Evolutionary conservation across 139 green algal species (phyloP).

Genomic region (Chlorella vulgaris): DNA sequence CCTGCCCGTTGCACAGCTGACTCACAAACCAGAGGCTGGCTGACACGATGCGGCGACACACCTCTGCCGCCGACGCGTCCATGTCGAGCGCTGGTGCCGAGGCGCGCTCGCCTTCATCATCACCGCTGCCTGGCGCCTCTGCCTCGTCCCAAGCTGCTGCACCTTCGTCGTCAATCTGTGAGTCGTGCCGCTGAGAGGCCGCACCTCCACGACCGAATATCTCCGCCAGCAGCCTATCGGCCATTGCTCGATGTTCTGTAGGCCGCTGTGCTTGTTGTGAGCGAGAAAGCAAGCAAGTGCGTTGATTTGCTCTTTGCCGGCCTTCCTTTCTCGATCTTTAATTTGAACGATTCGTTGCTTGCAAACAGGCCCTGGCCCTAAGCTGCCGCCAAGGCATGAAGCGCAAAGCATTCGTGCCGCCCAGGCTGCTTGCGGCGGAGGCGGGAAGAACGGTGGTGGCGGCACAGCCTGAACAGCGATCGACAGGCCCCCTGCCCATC

Average conservation of each 20-base stretch:
- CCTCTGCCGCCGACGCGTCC: slow-evolving; percentile 19
- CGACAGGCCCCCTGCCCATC: neutral
- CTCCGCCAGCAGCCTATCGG: neutral
- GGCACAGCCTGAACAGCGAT: neutral
- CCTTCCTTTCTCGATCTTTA: neutral
- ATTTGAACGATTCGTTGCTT: neutral
- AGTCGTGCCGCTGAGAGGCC: too few relatives aligned
- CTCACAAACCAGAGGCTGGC: slow-evolving; percentile 23
- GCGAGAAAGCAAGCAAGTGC: neutral
- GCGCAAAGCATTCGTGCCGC: neutral
- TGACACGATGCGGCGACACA: slow-evolving; percentile 31
- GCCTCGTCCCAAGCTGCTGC: neutral
- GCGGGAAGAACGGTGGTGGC: neutral
- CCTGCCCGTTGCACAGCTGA: slow-evolving; percentile 12
- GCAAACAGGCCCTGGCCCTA: too few relatives aligned
- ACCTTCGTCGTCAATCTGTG: too few relatives aligned
- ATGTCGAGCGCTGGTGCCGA: slow-evolving; percentile 1
- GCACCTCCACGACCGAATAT: too few relatives aligned
- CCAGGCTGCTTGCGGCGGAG: neutral
- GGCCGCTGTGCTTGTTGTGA: neutral
- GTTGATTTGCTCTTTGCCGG: neutral
- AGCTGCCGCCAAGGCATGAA: too few relatives aligned
- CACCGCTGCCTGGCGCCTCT: neutral
- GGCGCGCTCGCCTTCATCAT: neutral
- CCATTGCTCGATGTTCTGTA: neutral